A percentile compares a stretch with the other conserved stretches of the same genome.
These are phyloP conservation scores for Oxytropis ochrocephala DNA, from an alignment of 306 rosid genomes.

Conservation along the genomic window DNA sequence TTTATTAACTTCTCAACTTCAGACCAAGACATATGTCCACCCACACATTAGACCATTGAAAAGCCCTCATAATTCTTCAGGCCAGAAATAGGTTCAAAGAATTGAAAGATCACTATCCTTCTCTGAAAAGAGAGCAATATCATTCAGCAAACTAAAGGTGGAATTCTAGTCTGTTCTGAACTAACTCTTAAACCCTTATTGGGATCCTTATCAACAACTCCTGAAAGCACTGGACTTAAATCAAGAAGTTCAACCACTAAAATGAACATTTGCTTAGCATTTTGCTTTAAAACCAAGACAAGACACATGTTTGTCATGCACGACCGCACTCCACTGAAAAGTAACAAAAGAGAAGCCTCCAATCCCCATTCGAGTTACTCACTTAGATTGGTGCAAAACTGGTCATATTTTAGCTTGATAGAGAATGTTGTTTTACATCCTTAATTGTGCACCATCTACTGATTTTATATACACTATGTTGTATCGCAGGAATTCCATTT, in stretches of 20 bases:
- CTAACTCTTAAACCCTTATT: background rate
- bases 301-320: background rate
- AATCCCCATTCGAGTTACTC: background rate
- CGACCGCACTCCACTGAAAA: background rate
- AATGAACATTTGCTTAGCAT: background rate
- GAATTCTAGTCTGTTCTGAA: background rate
- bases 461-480: constrained; percentile 5
- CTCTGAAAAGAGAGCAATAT: background rate
- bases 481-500: constrained; percentile 84
- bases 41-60: background rate
- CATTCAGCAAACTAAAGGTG: background rate
- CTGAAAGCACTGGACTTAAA: background rate
- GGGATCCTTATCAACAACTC: background rate
- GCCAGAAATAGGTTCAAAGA: background rate
- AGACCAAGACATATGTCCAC: background rate
- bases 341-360: background rate
- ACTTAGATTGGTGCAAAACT: constrained; percentile 1
- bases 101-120: constrained; percentile 11
- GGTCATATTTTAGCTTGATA: constrained; percentile 10
- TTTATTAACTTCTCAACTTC: background rate
- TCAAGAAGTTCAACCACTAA: background rate
- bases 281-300: background rate
- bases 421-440: constrained; percentile 8
- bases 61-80: background rate
- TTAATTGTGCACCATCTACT: constrained; percentile 12